Percentiles rank a stretch among this genome's conserved stretches.
Conservation (phyloP, 768 basidiomycete species). For the Lentinula boryana region DNA sequence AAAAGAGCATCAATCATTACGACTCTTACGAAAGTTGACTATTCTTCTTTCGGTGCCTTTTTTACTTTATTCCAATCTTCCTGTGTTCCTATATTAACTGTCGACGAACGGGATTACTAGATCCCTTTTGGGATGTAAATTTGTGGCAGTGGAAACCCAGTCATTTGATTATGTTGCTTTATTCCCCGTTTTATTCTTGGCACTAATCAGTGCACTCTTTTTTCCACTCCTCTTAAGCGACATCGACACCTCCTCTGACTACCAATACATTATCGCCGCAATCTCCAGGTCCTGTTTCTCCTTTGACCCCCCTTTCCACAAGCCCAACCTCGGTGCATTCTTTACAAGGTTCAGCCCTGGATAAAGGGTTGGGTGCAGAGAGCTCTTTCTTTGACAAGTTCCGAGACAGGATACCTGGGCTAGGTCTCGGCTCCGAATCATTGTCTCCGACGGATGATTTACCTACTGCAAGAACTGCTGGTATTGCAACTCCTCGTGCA, state of each 20-base stretch:
- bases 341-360: slow-evolving; percentile 1
- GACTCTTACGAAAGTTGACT: not conserved
- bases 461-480: not conserved
- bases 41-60: not conserved
- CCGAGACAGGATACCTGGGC: slow-evolving; percentile 27
- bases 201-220: not conserved
- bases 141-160: not conserved
- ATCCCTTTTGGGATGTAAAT: not conserved
- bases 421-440: not conserved
- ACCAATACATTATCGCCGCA: slow-evolving; percentile 24
- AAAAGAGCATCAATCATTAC: not conserved
- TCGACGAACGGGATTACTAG: not conserved
- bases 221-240: slow-evolving; percentile 16
- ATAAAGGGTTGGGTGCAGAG: slow-evolving; percentile 2
- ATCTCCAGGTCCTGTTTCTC: slow-evolving; percentile 36
- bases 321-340: slow-evolving; percentile 10
- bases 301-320: slow-evolving; percentile 26
- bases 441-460: not conserved
- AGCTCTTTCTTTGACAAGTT: slow-evolving; percentile 51
- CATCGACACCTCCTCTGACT: slow-evolving; percentile 25
- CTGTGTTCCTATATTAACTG: too few relatives aligned
- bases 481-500: not conserved
- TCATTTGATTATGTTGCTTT: not conserved
- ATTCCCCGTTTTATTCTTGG: not conserved
- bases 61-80: not conserved